Evolutionary conservation across 345 rosid species (phyloP).

Genomic region (Eucalyptus victrix): DNA sequence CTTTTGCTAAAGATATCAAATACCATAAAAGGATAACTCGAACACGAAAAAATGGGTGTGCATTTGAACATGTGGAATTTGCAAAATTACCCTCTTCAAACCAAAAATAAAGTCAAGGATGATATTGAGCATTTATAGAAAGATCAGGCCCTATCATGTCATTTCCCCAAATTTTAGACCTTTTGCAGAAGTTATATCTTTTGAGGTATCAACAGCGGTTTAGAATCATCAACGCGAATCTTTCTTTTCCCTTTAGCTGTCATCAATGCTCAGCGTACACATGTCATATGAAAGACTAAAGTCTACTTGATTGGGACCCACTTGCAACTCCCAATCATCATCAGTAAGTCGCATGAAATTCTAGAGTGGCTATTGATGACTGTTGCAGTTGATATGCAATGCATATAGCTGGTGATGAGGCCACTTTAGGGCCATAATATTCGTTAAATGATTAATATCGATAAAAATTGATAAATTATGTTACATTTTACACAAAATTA

Average conservation of each 20-base stretch:
- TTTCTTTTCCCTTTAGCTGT: not conserved
- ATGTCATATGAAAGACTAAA: not conserved
- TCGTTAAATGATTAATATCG: not conserved
- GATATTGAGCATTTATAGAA: not conserved
- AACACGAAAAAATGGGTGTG: rapidly evolving
- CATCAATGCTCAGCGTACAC: not conserved
- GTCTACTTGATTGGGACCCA: not conserved
- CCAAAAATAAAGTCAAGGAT: not conserved
- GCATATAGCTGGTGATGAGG: not conserved
- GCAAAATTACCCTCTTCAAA: not conserved
- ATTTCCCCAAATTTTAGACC: not conserved
- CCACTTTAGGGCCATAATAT: not conserved
- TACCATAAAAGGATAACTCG: not conserved
- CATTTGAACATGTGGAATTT: not conserved
- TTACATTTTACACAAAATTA: not conserved
- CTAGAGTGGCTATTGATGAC: not conserved
- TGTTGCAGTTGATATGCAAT: not conserved
- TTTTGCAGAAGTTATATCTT: not conserved
- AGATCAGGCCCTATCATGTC: not conserved
- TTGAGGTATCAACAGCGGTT: not conserved
- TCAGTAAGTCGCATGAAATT: not conserved
- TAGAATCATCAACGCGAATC: not conserved
- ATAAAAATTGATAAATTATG: not conserved
- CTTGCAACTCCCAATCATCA: not conserved
- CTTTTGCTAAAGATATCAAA: not conserved